Evolutionary conservation across 257 asterid species (phyloP).

Genomic region (Solanum appendiculatum): DNA sequence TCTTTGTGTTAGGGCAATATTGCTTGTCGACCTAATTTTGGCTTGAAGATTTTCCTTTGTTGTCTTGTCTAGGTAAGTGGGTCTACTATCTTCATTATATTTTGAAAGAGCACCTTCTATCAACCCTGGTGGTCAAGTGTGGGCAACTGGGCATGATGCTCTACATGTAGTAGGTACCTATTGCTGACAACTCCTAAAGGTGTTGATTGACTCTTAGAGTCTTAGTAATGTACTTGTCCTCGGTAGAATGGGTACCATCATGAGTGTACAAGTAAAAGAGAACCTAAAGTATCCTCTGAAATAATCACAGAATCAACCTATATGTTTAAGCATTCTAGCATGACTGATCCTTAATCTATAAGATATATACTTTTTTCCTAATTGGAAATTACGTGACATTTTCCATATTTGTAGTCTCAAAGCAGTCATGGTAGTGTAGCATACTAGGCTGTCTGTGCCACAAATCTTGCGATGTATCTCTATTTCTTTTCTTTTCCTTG

Average conservation of each 20-base stretch:
- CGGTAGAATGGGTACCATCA: background rate
- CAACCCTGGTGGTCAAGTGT: background rate
- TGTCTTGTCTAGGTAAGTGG: background rate
- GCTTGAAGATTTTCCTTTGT: background rate
- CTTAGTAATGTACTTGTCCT: background rate
- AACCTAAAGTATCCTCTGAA: background rate
- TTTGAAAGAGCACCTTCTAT: background rate
- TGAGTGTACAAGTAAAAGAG: background rate
- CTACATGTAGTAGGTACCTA: background rate
- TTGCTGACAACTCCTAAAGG: background rate
- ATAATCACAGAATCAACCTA: background rate
- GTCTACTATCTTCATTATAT: background rate
- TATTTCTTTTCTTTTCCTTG: background rate
- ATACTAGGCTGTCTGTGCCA: background rate
- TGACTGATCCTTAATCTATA: background rate
- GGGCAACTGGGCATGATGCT: background rate
- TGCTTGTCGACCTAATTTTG: background rate
- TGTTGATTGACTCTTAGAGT: background rate
- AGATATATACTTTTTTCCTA: background rate
- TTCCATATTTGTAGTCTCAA: background rate
- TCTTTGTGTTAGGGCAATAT: background rate
- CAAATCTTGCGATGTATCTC: background rate
- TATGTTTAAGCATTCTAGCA: background rate
- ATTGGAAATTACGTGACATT: background rate
- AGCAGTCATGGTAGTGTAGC: background rate